Conservation (phyloP, 1,139 yeast species). For the Yamadazyma taylorii region DNA sequence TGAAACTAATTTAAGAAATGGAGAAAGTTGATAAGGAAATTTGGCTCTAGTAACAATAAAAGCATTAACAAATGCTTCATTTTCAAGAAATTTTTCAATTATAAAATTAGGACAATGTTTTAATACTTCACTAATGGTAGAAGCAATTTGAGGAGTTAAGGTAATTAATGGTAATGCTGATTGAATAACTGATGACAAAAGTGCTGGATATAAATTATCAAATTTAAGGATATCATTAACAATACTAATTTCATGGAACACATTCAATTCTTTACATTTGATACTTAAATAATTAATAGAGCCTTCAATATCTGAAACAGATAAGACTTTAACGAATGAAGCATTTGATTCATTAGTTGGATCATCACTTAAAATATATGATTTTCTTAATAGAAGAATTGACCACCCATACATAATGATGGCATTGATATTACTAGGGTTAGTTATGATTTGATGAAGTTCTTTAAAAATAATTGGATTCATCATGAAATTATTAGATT, state of each 20-base stretch:
- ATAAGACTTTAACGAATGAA: conserved; percentile 14
- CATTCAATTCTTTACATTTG: conserved; percentile 45
- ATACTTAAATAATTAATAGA: conserved; percentile 37
- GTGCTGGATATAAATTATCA: conserved; percentile 56
- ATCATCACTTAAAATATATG: conserved; percentile 46
- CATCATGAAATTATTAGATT: conserved; percentile 35
- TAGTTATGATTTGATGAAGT: conserved; percentile 37
- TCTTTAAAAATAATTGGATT: conserved; percentile 41
- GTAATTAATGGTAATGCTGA: conserved; percentile 65
- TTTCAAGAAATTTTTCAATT: conserved; percentile 57
- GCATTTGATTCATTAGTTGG: conserved; percentile 4
- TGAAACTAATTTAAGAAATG: conserved; percentile 62
- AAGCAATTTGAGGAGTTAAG: conserved; percentile 54
- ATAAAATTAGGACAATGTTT: conserved; percentile 55
- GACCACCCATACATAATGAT: conserved; percentile 72
- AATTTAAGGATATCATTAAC: conserved; percentile 47
- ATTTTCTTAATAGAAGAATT: conserved; percentile 57
- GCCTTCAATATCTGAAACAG: conserved; percentile 16
- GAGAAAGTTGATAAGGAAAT: conserved; percentile 66
- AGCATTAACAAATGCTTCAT: conserved; percentile 54
- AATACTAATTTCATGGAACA: conserved; percentile 44
- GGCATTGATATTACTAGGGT: conserved; percentile 37
- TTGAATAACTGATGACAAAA: conserved; percentile 58
- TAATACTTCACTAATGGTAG: conserved; percentile 51
- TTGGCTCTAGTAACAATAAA: conserved; percentile 66